Percentiles rank a stretch among this genome's conserved stretches.
Evolutionary conservation across 2,329 filamentous ascomycete species (phyloP).

Genomic region (Stachybotrys chartarum): DNA sequence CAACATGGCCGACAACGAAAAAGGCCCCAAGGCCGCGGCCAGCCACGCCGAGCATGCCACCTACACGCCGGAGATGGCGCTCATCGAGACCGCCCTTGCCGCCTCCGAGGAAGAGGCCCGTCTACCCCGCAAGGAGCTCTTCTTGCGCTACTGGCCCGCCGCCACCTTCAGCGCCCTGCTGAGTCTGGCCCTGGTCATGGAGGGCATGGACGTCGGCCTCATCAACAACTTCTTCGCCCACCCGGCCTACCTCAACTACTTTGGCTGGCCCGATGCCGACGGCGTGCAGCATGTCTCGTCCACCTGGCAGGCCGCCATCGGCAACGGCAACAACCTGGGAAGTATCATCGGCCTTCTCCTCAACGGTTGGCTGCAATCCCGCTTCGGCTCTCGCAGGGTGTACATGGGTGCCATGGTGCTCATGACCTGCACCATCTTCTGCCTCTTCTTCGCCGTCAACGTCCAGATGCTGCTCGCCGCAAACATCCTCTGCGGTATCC

Average conservation of each 20-base stretch:
- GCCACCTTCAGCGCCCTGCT: slow-evolving; percentile 19
- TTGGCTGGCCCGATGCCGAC: slow-evolving; percentile 23
- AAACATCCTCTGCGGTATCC: slow-evolving; percentile 25
- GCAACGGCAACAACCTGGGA: slow-evolving; percentile 33
- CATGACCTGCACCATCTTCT: slow-evolving; percentile 31
- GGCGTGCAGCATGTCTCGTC: slow-evolving; percentile 33
- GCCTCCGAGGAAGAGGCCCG: slow-evolving; percentile 18
- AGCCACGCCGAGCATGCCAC: slow-evolving; percentile 15
- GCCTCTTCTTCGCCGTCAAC: slow-evolving; percentile 31
- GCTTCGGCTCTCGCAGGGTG: slow-evolving; percentile 32
- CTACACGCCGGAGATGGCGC: slow-evolving; percentile 16
- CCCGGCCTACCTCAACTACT: slow-evolving; percentile 19
- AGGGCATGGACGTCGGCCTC: slow-evolving; percentile 28
- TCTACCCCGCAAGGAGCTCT: slow-evolving; percentile 22
- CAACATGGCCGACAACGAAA: background rate
- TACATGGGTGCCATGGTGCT: slow-evolving; percentile 30
- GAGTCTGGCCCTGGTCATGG: slow-evolving; percentile 22
- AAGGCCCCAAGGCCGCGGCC: background rate
- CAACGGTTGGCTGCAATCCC: slow-evolving; percentile 36
- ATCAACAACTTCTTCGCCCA: slow-evolving; percentile 31
- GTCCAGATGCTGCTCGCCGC: slow-evolving; percentile 27
- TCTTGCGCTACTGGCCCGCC: slow-evolving; percentile 20
- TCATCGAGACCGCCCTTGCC: slow-evolving; percentile 24
- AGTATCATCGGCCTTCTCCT: slow-evolving; percentile 38
- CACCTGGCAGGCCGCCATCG: slow-evolving; percentile 39